Evolutionary conservation across 768 basidiomycete genomes (phyloP), one percentile per base, ranked within the genome.

Genomic region (Daedaleopsis nitida): DNA sequence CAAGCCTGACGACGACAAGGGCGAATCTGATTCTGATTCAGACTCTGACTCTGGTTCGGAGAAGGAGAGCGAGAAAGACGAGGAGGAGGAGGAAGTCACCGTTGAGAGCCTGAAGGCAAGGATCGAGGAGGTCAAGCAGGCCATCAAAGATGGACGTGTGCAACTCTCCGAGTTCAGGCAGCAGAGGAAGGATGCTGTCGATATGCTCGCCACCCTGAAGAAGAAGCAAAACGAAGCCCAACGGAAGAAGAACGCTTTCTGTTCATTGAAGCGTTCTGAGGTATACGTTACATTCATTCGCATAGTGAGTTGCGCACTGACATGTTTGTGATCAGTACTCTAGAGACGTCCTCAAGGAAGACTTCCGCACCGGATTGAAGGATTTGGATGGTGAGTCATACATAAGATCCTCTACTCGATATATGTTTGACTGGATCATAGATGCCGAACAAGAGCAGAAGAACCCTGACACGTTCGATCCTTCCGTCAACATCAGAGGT

Each of bases 181-280:
- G 59, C 75, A 78, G 65, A 80, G 81, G 62, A 78, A 78, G 65
- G 73, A 76, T 17, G 74, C 77, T 4, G 73, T 71, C 35, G 79
- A 78, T 32, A 66, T 60, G 54, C 65, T 77, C 21, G 67, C 71
- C 2, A 73, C 45, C 3, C 58, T 76, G 23, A 83, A 84, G 65
- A 84, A 80, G 69, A 70, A 66, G 58, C 60, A 74, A 23, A 58
- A 39, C 35, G 72, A 70, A 47, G 64, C 67, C 0, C 75, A 76
- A 58, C 64, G 74, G 63, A 81, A 83, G 58, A 87, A 87, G 75
- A 86, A 86, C 62, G 83, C 79, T 0, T 85, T 84, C 66, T 87
- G 86, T 65, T 83, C 85, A 0, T 65, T 80, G 58, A 84, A 81
- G 69, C 78, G 85, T 6, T 84, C 83, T 3, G 82, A 84, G 73